Percentiles rank a stretch among this genome's conserved stretches.
Conservation (phyloP, 352 stramenopile species). For the Pythium folliculosum region DNA sequence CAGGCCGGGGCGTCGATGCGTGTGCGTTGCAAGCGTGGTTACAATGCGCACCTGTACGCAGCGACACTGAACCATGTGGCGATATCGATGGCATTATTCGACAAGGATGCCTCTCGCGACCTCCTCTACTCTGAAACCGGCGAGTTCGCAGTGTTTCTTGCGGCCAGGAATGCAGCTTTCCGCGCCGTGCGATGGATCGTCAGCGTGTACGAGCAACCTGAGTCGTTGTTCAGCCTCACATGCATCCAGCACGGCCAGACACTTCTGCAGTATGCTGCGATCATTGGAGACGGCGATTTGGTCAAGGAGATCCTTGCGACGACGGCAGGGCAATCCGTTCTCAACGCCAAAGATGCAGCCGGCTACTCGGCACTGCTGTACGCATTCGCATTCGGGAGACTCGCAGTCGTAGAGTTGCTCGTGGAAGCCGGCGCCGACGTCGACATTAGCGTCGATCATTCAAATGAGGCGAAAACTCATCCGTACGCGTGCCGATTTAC, state of each 20-base stretch:
- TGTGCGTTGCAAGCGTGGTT: constrained; percentile 36
- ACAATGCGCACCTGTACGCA: constrained; percentile 53
- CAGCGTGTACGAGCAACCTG: constrained; percentile 30
- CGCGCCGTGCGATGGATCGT: constrained; percentile 55
- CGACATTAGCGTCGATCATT: constrained; percentile 44
- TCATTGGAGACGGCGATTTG: constrained; percentile 42
- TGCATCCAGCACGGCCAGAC: constrained; percentile 35
- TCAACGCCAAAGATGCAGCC: constrained; percentile 39
- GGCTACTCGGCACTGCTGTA: constrained; percentile 63
- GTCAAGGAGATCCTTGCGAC: constrained; percentile 26
- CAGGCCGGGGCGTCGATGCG: constrained; percentile 39
- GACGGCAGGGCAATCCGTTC: background rate
- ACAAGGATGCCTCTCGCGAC: constrained; percentile 18
- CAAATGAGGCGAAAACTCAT: constrained; percentile 41
- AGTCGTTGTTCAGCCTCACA: constrained; percentile 8
- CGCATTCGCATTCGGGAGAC: constrained; percentile 49
- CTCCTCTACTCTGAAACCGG: constrained; percentile 32
- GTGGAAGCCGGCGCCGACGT: constrained; percentile 38
- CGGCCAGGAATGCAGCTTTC: constrained; percentile 41
- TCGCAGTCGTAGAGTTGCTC: constrained; percentile 37
- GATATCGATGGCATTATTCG: constrained; percentile 49
- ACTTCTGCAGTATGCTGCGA: constrained; percentile 52
- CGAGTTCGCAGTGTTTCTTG: constrained; percentile 53
- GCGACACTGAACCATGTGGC: constrained; percentile 48
- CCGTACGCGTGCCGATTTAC: constrained; percentile 51